Percentiles rank a stretch among this genome's conserved stretches.
phyloP scores from a whole-genome alignment of 805 yeast genomes.

The Candida berthetii region DNA sequence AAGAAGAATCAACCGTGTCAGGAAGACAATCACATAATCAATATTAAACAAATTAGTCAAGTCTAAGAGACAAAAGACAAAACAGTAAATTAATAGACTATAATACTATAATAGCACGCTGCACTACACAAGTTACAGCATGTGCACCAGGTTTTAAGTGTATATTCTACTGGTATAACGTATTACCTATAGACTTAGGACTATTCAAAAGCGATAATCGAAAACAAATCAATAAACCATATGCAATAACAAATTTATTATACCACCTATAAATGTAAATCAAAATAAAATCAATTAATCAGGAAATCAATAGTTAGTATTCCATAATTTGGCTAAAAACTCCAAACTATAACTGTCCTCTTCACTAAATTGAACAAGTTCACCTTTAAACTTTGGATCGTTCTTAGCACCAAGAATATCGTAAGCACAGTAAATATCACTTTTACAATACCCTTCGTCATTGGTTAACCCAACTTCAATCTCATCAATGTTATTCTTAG shows the following conservation, averaged over 20 bases:
- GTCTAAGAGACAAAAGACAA: too few species aligned
- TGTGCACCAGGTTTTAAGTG: too few species aligned
- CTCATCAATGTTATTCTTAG: constrained; percentile 8
- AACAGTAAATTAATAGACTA: too few species aligned
- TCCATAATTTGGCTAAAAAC: neutral
- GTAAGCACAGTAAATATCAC: constrained; percentile 11
- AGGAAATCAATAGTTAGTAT: neutral
- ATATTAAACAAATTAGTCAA: too few species aligned
- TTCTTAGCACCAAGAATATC: constrained; percentile 10
- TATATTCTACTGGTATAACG: too few species aligned
- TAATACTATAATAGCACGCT: too few species aligned
- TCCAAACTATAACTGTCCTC: neutral
- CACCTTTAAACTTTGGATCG: constrained; percentile 6
- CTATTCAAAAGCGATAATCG: too few species aligned
- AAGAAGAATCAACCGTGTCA: too few species aligned
- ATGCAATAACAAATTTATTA: neutral
- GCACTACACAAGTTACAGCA: too few species aligned
- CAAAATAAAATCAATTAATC: neutral
- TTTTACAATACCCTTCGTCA: constrained; percentile 8
- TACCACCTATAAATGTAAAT: neutral
- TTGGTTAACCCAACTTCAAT: constrained; percentile 5
- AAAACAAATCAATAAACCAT: neutral
- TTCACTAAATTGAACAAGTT: constrained; percentile 1
- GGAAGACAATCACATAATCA: too few species aligned
- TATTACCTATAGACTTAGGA: too few species aligned